Evolutionary conservation across 257 asterid genomes (phyloP).

Genomic region (Cinchona pubescens): DNA sequence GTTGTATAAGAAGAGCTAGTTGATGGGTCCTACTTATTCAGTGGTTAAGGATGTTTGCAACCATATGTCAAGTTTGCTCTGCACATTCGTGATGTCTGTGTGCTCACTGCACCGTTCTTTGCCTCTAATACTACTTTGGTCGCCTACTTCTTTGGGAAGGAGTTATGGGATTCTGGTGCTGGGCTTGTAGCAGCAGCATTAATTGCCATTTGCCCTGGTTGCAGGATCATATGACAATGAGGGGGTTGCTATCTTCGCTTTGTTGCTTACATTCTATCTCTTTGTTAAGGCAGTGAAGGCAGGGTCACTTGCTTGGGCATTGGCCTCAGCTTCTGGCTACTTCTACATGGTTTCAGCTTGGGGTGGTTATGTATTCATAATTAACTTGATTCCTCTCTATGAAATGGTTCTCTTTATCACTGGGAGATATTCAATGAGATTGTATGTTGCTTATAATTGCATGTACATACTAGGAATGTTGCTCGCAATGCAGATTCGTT

Average conservation of each 20-base stretch:
- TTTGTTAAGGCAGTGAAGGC: conserved; percentile 98
- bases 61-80: conserved; percentile 73
- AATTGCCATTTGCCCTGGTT: conserved; percentile 99
- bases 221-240: conserved; percentile 98
- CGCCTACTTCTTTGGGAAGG: conserved; percentile 99
- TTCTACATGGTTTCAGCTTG: conserved; percentile 99
- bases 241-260: conserved; percentile 94
- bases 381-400: conserved; percentile 87
- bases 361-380: conserved; percentile 99
- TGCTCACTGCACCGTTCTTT: conserved; percentile 95
- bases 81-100: conserved; percentile 99
- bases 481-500: conserved; percentile 98
- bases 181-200: conserved; percentile 95
- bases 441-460: conserved; percentile 92
- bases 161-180: conserved; percentile 98
- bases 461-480: conserved; percentile 88
- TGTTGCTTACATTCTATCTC: conserved; percentile 89
- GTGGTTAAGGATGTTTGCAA: conserved; percentile 17
- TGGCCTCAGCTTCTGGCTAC: conserved; percentile 95
- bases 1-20: background rate
- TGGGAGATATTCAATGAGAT: conserved; percentile 97
- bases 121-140: conserved; percentile 96
- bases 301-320: conserved; percentile 97
- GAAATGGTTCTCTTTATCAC: conserved; percentile 84
- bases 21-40: background rate